These are phyloP conservation scores for Daldinia grandis DNA, from an alignment of 495 filamentous ascomycete genomes.

Conservation along the genomic window DNA sequence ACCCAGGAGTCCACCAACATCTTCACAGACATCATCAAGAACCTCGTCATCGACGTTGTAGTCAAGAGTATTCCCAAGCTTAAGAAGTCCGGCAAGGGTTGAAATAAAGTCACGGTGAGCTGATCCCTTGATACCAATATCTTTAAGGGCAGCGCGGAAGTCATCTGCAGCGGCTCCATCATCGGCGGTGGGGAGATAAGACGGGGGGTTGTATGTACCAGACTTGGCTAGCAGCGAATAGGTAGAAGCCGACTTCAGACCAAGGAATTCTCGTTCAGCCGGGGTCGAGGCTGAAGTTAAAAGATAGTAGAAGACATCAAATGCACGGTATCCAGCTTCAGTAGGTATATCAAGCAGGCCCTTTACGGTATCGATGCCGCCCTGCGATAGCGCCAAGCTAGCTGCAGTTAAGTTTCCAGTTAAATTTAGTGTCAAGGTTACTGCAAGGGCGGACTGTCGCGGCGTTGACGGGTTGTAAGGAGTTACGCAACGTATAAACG, in stretches of 20 bases:
- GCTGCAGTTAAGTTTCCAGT: conserved; percentile 79
- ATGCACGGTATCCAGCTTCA: conserved; percentile 87
- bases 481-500: conserved; percentile 87
- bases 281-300: conserved; percentile 88
- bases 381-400: conserved; percentile 79
- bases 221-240: conserved; percentile 84
- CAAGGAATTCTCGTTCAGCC: conserved; percentile 91
- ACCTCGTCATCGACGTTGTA: conserved; percentile 86
- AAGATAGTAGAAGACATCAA: conserved; percentile 98
- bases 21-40: conserved; percentile 86
- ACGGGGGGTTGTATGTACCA: conserved; percentile 84
- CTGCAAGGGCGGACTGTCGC: conserved; percentile 80
- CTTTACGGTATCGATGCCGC: conserved; percentile 83
- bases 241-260: conserved; percentile 76
- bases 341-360: conserved; percentile 84
- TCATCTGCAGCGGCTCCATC: conserved; percentile 94
- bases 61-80: conserved; percentile 88
- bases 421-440: conserved; percentile 82
- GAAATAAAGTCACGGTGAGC: conserved; percentile 82
- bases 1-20: conserved; percentile 85
- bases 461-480: conserved; percentile 87
- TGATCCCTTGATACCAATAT: conserved; percentile 90
- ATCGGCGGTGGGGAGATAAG: conserved; percentile 91
- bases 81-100: conserved; percentile 83
- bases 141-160: conserved; percentile 81